Evolutionary conservation across 2,329 filamentous ascomycete species (phyloP).

Genomic region (Nothopassalora personata): DNA sequence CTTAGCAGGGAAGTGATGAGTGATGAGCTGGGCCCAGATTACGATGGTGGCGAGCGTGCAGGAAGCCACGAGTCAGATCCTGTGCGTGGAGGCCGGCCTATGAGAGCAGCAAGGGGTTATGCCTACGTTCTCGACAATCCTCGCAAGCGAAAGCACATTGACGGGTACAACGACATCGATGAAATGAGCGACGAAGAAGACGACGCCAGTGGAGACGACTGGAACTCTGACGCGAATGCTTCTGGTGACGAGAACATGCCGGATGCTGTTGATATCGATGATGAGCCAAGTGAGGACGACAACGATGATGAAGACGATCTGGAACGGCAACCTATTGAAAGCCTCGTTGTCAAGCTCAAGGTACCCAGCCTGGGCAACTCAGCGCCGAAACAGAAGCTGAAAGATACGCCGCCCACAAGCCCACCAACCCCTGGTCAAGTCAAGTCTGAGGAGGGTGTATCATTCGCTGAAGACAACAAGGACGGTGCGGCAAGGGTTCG

Average conservation of each 20-base stretch:
- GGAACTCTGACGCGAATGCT: constrained; percentile 65
- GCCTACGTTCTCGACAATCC: constrained; percentile 28
- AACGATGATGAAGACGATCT: constrained; percentile 32
- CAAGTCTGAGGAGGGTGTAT: background rate
- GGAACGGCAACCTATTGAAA: constrained; percentile 32
- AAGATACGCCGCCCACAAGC: constrained; percentile 20
- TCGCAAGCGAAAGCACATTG: constrained; percentile 45
- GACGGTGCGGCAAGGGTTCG: background rate
- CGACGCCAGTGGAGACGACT: constrained; percentile 57
- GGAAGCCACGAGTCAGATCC: constrained; percentile 45
- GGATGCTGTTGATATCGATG: constrained; percentile 49
- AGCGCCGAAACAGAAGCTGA: background rate
- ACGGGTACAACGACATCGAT: constrained; percentile 55
- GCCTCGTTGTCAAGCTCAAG: constrained; percentile 68
- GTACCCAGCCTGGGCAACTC: constrained; percentile 10
- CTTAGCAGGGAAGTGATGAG: constrained; percentile 50
- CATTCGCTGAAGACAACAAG: background rate
- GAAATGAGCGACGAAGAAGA: constrained; percentile 62
- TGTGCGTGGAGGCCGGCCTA: constrained; percentile 29
- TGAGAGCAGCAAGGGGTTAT: constrained; percentile 24
- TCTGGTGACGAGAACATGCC: constrained; percentile 52
- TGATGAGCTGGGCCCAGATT: constrained; percentile 30
- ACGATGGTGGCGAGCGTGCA: constrained; percentile 32
- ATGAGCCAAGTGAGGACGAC: constrained; percentile 42
- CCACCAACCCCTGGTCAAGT: constrained; percentile 10